Percentiles rank a stretch among this genome's conserved stretches.
Evolutionary conservation across 345 rosid species (phyloP).

Genomic region (Dipteronia sinensis): DNA sequence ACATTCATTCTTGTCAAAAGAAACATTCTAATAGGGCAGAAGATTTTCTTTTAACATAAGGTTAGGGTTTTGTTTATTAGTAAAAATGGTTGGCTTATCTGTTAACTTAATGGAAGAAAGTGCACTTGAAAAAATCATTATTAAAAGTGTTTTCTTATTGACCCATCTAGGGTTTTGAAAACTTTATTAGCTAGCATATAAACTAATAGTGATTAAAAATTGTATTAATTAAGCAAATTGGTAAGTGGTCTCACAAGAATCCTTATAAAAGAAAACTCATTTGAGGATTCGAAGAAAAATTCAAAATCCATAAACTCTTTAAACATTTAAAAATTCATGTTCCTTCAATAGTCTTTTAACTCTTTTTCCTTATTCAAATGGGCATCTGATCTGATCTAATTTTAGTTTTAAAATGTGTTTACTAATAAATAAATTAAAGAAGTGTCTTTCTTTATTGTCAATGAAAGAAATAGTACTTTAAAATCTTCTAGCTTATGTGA

Average conservation of each 20-base stretch:
- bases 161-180: constrained; percentile 19
- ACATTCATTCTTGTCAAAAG: too few relatives aligned
- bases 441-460: background rate
- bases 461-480: background rate
- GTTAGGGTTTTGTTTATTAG: background rate
- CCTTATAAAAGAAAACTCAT: background rate
- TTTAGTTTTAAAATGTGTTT: constrained; percentile 10
- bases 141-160: background rate
- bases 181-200: too few relatives aligned
- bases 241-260: background rate
- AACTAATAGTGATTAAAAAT: background rate
- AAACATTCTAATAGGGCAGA: background rate
- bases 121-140: background rate
- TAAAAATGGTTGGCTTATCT: constrained; percentile 17
- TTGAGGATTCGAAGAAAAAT: background rate
- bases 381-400: constrained; percentile 16
- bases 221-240: constrained; percentile 6
- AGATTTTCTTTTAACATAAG: background rate
- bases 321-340: background rate
- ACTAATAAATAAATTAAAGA: background rate
- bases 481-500: too few relatives aligned
- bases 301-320: background rate
- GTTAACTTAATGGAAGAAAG: background rate
- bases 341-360: background rate
- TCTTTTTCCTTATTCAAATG: background rate